Base-by-base conservation (phyloP, 306 rosid species). In the Purshia tridentata region DNA sequence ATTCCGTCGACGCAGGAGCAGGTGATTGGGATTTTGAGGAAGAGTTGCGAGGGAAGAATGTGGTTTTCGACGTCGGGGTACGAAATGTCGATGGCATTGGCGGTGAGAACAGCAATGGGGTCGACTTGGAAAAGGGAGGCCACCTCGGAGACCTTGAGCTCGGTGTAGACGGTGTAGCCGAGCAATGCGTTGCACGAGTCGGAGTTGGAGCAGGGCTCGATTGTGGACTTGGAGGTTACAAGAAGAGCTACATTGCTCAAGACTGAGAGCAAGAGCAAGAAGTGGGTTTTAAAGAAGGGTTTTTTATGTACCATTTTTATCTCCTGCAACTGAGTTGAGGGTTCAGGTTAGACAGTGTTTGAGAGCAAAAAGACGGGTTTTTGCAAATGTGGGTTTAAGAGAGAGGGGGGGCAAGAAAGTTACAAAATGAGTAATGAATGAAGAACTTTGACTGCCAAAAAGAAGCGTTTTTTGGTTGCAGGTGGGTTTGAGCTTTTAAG, bases 1-100 rank as follows among this genome's bases (percentile, higher is more conserved):
- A 95, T 95, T 41, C 99, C 99, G 19, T 95, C 99, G 1, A 88
- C 91, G 44, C 99, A 95, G 13, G 99, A 78, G 47, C 99, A 95
- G 40, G 64, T 67, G 14, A 91, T 87, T 42, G 98, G 99, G 86
- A 95, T 73, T 79, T 86, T 92, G 71, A 95, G 84, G 88, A 78
- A 90, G 75, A 95, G 98, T 1, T 73, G 84, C 1, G 96, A 84
- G 2, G 99, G 99, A 3, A 95, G 93, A 18, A 95, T 95, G 79
- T 88, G 99, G 76, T 95, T 92, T 66, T 95, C 98, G 0, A 91
- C 96, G 81, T 95, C 97, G 4, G 99, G 98, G 86, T 85, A 90
- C 0, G 99, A 90, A 47, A 95, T 88, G 83, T 95, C 99, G 23
- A 95, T 83, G 77, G 98, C 91, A 42, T 95, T 95, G 22, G 98